phyloP scores from a whole-genome alignment of 305 asterid genomes.

The Fraxinus paxiana region DNA sequence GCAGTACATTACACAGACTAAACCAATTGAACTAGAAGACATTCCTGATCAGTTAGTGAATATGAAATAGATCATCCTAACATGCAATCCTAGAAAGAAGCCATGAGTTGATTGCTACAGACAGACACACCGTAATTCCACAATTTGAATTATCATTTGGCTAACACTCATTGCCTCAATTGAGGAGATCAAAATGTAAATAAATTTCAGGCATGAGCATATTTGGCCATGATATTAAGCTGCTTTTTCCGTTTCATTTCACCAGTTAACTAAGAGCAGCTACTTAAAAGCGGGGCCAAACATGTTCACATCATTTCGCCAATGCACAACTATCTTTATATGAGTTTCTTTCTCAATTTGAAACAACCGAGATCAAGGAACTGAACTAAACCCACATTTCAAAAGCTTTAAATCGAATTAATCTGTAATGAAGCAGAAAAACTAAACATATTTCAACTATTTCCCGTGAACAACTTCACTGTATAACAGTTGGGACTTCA shows the following conservation, averaged over 20 bases:
- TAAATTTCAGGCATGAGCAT: background rate
- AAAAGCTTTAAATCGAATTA: background rate
- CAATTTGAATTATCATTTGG: conserved; percentile 3
- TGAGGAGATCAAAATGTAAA: conserved; percentile 13
- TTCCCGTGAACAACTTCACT: background rate
- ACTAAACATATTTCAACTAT: background rate
- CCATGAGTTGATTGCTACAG: background rate
- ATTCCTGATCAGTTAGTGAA: background rate
- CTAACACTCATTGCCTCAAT: conserved; percentile 14
- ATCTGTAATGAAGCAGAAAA: conserved; percentile 5
- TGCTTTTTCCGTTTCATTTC: background rate
- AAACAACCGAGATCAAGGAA: background rate
- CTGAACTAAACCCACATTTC: conserved; percentile 14
- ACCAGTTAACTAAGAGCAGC: background rate
- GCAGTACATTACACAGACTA: background rate
- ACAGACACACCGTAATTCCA: background rate
- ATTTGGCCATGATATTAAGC: background rate
- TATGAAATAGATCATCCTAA: background rate
- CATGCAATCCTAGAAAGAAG: background rate
- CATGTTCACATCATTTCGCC: background rate
- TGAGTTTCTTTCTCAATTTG: conserved; percentile 8
- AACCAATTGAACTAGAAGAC: background rate
- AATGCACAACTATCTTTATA: background rate
- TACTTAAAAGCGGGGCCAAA: background rate
- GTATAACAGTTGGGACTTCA: conserved; percentile 6